Conservation (phyloP, 164 flowering plant genomes). For the Cinnamomum chago region DNA sequence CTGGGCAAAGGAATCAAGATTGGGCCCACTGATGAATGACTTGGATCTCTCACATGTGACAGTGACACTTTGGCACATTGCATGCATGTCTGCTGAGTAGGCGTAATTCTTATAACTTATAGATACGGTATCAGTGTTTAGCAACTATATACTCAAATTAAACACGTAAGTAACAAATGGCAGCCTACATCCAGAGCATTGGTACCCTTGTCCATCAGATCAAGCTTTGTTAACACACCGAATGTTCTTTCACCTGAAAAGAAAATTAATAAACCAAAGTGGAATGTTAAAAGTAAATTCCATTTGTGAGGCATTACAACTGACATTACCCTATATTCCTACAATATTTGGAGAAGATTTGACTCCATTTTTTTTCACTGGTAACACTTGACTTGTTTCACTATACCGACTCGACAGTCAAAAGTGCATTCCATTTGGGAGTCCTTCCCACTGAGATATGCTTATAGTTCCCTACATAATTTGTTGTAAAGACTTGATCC, state of each 20-base stretch:
- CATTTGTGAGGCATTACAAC: background rate
- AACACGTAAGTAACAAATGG: background rate
- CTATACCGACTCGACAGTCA: background rate
- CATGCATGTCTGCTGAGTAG: background rate
- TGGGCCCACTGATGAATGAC: background rate
- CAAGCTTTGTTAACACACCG: constrained; percentile 90
- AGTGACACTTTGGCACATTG: background rate
- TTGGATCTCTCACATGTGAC: background rate
- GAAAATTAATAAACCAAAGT: background rate
- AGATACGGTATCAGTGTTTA: background rate
- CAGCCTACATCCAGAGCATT: constrained; percentile 79
- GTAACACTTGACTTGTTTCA: background rate
- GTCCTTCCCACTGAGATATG: background rate
- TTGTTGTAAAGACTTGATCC: background rate
- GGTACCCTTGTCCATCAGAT: constrained; percentile 96
- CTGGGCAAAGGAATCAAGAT: background rate
- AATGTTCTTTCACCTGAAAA: constrained; percentile 84
- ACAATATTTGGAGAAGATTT: too few relatives aligned
- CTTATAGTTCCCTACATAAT: background rate
- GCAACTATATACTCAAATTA: background rate
- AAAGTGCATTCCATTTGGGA: background rate
- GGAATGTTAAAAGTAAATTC: too few relatives aligned
- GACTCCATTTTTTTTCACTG: too few relatives aligned
- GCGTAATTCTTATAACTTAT: background rate
- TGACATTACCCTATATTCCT: background rate